These are phyloP conservation scores for Madurella mycetomatis DNA, from an alignment of 2,329 filamentous ascomycete species.

Conservation along the genomic window DNA sequence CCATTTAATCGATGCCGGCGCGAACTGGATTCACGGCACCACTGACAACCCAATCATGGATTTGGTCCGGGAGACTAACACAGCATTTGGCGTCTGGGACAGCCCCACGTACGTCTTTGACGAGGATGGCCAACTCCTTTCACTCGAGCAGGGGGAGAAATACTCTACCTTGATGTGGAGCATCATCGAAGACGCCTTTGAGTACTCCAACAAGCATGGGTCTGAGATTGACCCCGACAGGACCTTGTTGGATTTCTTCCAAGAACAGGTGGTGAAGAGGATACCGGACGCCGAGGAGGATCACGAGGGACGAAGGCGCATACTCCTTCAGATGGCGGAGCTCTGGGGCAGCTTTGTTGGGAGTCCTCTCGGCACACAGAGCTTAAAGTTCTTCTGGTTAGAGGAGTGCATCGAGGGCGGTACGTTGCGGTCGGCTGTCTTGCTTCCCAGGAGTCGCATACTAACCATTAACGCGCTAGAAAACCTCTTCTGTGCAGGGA, in stretches of 20 bases:
- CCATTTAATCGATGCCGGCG: slow-evolving; percentile 54
- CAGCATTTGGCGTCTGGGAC: slow-evolving; percentile 45
- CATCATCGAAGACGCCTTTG: slow-evolving; percentile 64
- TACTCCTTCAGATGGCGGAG: slow-evolving; percentile 52
- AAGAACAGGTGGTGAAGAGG: slow-evolving; percentile 40
- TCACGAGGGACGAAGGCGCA: slow-evolving; percentile 38
- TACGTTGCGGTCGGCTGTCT: slow-evolving; percentile 29
- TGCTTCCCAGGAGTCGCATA: no score
- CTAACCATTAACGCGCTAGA: slow-evolving; percentile 30
- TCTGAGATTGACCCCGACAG: slow-evolving; percentile 42
- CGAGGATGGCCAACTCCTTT: slow-evolving; percentile 49
- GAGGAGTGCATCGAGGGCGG: slow-evolving; percentile 73
- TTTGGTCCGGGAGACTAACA: slow-evolving; percentile 59
- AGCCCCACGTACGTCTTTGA: slow-evolving; percentile 53
- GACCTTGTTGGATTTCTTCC: slow-evolving; percentile 54
- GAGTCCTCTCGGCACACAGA: slow-evolving; percentile 59
- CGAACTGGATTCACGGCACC: slow-evolving; percentile 79
- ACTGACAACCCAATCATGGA: slow-evolving; percentile 65
- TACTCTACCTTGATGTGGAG: slow-evolving; percentile 59
- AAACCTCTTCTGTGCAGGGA: slow-evolving; percentile 57
- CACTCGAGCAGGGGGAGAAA: slow-evolving; percentile 41
- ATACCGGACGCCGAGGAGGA: slow-evolving; percentile 42
- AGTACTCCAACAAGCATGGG: slow-evolving; percentile 56
- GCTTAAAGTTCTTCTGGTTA: slow-evolving; percentile 71
- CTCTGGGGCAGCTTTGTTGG: slow-evolving; percentile 71